Evolutionary conservation across 176 grass and related monocot species (phyloP), one percentile per base, ranked within the genome.

Genomic region (Rhynchospora breviuscula): DNA sequence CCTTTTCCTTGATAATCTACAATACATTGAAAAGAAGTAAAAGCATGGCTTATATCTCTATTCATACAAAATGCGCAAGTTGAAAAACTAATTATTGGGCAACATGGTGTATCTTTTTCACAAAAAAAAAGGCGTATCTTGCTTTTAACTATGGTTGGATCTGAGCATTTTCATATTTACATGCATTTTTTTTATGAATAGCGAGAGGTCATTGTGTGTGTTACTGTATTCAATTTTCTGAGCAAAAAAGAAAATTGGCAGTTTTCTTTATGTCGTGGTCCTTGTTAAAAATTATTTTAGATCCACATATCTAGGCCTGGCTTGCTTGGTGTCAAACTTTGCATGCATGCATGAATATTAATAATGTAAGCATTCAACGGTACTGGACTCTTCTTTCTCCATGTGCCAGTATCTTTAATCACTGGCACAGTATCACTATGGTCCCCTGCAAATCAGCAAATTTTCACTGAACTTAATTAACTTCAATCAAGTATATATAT

Each of bases 371-470:
- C 22, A 58, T 33, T 79, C 7, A 79, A 79, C 73, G 1, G 46
- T 78, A 79, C 76, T 59, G 22, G 8, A 77, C 44, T 51, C 11
- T 52, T 54, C 10, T 15, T 23, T 77, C 72, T 54, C 49, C 49
- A 57, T 79, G 76, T 79, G 76, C 46, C 8, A 8, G 22, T 79
- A 59, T 33, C 76, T 79, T 59, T 59, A 56, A 79, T 60, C 19
- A 79, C 49, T 59, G 10, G 48, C 49, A 19, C 19, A 79, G n/a
- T 59, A 6, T 21, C 22, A 19, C 19, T 54, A 57, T 54, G 23
- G 46, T 58, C 44, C 73, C 73, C 53, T 40, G 2, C 23, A 26
- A 66, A 2, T 13, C 13, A 5, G 25, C 1, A 66, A 66, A 66
- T 11, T 66, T 66, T 66, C 23, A 25, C 25, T 33, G 9, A 66